Evolutionary conservation across 192 early-diverging fungal species (phyloP).

Genomic region (Backusella luteola): DNA sequence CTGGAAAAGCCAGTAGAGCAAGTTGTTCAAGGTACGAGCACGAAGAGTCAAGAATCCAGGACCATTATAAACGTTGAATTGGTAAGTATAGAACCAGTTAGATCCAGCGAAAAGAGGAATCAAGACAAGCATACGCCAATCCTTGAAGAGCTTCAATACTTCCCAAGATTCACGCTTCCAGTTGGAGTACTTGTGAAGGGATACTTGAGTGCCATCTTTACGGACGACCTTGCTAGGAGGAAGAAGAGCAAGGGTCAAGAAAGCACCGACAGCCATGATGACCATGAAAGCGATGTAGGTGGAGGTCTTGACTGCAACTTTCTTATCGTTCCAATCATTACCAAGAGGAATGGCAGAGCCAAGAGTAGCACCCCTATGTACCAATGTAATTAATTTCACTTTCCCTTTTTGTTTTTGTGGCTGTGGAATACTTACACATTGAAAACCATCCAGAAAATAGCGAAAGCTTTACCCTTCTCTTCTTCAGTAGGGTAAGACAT

Average conservation of each 20-base stretch:
- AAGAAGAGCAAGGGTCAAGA: slow-evolving; percentile 55
- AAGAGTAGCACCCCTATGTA: slow-evolving; percentile 69
- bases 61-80: slow-evolving; percentile 66
- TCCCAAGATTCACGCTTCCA: slow-evolving; percentile 52
- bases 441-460: slow-evolving; percentile 89
- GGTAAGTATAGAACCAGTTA: slow-evolving; percentile 82
- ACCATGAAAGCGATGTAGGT: slow-evolving; percentile 74
- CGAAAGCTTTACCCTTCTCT: slow-evolving; percentile 81
- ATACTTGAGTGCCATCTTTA: slow-evolving; percentile 67
- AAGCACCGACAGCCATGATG: slow-evolving; percentile 63
- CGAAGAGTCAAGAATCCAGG: slow-evolving; percentile 62
- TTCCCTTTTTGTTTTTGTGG: not conserved
- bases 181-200: slow-evolving; percentile 68
- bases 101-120: slow-evolving; percentile 70
- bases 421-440: slow-evolving; percentile 41
- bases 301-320: slow-evolving; percentile 53
- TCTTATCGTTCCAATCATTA: slow-evolving; percentile 59
- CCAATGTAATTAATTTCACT: not conserved
- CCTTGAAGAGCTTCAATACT: slow-evolving; percentile 56
- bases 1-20: slow-evolving; percentile 77
- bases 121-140: slow-evolving; percentile 65
- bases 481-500: slow-evolving; percentile 81
- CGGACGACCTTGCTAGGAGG: slow-evolving; percentile 62
- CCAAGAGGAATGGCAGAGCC: slow-evolving; percentile 75
- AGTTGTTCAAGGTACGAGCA: slow-evolving; percentile 70